Evolutionary conservation across 2,329 filamentous ascomycete genomes (phyloP).

Genomic region (Diaporthe australafricana): DNA sequence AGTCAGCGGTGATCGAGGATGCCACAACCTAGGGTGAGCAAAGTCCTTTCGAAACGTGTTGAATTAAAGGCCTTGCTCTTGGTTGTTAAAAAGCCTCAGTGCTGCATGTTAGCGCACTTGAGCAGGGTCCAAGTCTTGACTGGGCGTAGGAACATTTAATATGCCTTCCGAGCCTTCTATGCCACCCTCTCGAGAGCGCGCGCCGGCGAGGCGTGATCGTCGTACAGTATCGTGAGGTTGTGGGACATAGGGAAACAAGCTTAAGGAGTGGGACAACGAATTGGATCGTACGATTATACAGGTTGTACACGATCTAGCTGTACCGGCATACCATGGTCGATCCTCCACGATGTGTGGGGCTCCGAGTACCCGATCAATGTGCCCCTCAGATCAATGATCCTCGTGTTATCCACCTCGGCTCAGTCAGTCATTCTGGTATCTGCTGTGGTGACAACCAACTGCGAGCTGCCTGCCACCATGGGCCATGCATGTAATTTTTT

Average conservation of each 20-base stretch:
- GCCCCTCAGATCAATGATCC: neutral
- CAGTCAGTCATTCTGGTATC: neutral
- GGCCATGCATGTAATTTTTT: neutral
- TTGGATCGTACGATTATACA: neutral
- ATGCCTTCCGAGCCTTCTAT: neutral
- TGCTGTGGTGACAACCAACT: neutral
- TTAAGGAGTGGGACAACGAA: neutral
- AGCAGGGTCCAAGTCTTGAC: no score
- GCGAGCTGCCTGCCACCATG: neutral
- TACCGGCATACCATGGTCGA: neutral
- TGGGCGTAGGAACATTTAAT: neutral
- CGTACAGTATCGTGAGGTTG: neutral
- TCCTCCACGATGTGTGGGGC: neutral
- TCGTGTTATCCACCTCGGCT: neutral
- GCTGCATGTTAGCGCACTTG: neutral
- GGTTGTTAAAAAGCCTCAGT: neutral
- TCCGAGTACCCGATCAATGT: neutral
- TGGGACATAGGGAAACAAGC: neutral
- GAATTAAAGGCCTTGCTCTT: neutral
- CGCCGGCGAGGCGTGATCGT: neutral
- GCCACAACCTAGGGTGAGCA: neutral
- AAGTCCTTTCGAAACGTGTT: neutral
- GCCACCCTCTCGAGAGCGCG: no score
- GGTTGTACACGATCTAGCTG: no score
- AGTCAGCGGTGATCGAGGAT: neutral